These are phyloP conservation scores for Zalerion maritima DNA, from an alignment of 495 filamentous ascomycete genomes.

Conservation along the genomic window DNA sequence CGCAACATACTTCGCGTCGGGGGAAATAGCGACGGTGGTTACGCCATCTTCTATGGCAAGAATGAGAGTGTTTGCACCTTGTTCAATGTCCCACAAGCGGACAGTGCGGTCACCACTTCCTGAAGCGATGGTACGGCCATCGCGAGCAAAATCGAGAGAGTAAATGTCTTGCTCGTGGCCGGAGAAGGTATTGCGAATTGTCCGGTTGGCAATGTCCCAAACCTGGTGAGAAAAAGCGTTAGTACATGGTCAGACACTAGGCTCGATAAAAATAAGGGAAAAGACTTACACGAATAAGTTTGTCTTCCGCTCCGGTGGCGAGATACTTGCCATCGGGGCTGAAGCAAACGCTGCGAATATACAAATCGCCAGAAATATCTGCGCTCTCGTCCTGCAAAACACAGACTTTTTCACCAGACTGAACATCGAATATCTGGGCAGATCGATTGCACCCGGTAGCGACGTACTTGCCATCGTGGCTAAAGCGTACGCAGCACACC, in stretches of 20 bases:
- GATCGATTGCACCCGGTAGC: conserved; percentile 83
- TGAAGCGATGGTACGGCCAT: conserved; percentile 77
- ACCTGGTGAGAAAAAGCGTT: conserved; percentile 37
- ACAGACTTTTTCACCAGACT: conserved; percentile 61
- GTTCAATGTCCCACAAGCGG: conserved; percentile 76
- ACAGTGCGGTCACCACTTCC: conserved; percentile 81
- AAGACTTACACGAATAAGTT: conserved; percentile 66
- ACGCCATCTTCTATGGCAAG: conserved; percentile 83
- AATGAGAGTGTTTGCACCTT: conserved; percentile 55
- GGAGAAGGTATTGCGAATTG: conserved; percentile 66
- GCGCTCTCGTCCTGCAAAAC: conserved; percentile 70
- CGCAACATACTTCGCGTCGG: conserved; percentile 72
- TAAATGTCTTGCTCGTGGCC: conserved; percentile 92
- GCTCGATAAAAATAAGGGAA: conserved; percentile 5
- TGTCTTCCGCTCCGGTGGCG: conserved; percentile 82
- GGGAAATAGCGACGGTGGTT: conserved; percentile 84
- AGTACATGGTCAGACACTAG: conserved; percentile 1
- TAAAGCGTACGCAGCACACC: conserved; percentile 84
- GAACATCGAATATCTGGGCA: conserved; percentile 81
- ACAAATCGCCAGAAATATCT: conserved; percentile 72
- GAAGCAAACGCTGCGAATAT: conserved; percentile 86
- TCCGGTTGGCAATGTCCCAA: conserved; percentile 66
- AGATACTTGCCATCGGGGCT: conserved; percentile 82
- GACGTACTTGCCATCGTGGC: conserved; percentile 74
- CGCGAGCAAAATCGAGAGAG: conserved; percentile 78